Evolutionary conservation across 257 asterid genomes (phyloP), one percentile per base, ranked within the genome.

Genomic region (Solanum sejunctum): DNA sequence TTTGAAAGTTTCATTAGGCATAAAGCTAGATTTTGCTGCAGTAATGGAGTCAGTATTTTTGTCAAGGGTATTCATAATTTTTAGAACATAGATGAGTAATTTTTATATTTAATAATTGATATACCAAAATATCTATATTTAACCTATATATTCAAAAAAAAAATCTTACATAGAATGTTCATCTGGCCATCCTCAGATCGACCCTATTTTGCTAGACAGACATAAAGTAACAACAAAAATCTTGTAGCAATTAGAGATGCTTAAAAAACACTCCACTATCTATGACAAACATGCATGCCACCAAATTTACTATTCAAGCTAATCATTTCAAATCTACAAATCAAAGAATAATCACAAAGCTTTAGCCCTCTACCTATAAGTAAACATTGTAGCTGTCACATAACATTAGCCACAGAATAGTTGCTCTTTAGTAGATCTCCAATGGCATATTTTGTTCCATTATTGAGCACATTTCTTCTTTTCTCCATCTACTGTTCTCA

Each of bases 201-300:
- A 0, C 2, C 32, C 2, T 28, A 28, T 66, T 8, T n/a, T 67
- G 21, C 75, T 32, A 12, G 75, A 75, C 8, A 13, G 1, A 77
- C 63, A 77, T 51, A 77, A 77, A 52, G 64, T 51, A 51, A 51
- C 21, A 55, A 51, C 13, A 77, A 51, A 51, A 77, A 10, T 77
- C 12, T 41, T 43, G 2, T 41, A 73, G 82, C 47, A 77, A 70
- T 70, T 70, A 28, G 64, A 77, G 61, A 77, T 77, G 82, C 82
- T 77, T 88, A 57, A 23, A 80, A 83, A 77, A 77, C 82, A 77
- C 82, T 77, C 82, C 2, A 77, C 82, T 77, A 77, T 77, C 64
- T 51, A 77, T 77, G 58, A 28, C 82, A 51, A 52, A 77, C 82
- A 77, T 77, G 82, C 82, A 77, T 77, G 82, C 82, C 82, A 77